Evolutionary conservation across 257 asterid species (phyloP).

Genomic region (Linaria vulgaris): DNA sequence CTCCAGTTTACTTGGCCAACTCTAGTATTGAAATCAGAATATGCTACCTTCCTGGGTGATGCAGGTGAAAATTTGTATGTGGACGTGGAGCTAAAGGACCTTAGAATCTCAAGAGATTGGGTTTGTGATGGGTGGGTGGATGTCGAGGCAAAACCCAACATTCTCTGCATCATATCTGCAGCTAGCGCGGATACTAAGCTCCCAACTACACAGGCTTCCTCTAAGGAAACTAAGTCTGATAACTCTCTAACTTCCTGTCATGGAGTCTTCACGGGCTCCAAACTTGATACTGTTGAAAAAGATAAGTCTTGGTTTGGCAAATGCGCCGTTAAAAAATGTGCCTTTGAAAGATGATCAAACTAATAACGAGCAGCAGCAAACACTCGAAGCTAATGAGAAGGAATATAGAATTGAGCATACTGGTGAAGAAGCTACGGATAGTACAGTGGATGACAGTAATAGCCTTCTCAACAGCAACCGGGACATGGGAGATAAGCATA

Average conservation of each 20-base stretch:
- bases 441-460: slow-evolving; percentile 20
- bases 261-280: slow-evolving; percentile 34
- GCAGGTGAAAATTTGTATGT: slow-evolving; percentile 80
- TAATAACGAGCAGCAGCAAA: slow-evolving; percentile 39
- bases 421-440: slow-evolving; percentile 31
- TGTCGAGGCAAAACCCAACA: slow-evolving; percentile 58
- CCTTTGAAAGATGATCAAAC: slow-evolving; percentile 45
- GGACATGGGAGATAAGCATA: slow-evolving; percentile 23
- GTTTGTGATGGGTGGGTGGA: slow-evolving; percentile 78
- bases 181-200: slow-evolving; percentile 52
- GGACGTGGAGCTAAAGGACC: slow-evolving; percentile 45
- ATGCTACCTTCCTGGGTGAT: slow-evolving; percentile 5
- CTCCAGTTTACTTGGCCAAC: neutral
- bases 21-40: neutral
- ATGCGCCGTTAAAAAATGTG: slow-evolving; percentile 48
- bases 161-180: slow-evolving; percentile 52
- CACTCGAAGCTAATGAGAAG: slow-evolving; percentile 34
- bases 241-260: slow-evolving; percentile 42
- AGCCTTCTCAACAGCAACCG: slow-evolving; percentile 20
- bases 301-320: slow-evolving; percentile 36
- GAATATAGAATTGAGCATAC: slow-evolving; percentile 24
- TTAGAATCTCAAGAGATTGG: slow-evolving; percentile 90
- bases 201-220: slow-evolving; percentile 43
- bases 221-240: slow-evolving; percentile 47
- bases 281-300: slow-evolving; percentile 48